phyloP scores from a whole-genome alignment of 805 yeast genomes.

The Candida incommunis region DNA sequence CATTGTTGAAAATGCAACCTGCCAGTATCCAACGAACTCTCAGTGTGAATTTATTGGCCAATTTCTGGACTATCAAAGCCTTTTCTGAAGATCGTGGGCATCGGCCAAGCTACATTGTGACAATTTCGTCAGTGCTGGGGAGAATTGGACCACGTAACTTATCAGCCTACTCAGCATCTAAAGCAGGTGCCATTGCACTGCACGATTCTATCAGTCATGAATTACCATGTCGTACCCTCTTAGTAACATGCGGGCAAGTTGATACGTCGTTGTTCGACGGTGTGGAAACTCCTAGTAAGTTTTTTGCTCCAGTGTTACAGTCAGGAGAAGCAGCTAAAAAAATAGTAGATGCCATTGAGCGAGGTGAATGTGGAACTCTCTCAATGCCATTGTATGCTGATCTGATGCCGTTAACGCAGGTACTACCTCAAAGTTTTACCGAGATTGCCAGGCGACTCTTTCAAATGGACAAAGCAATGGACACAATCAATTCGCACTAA shows the following conservation, averaged over 20 bases:
- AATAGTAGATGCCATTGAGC: slow-evolving; percentile 23
- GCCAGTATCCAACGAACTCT: slow-evolving; percentile 39
- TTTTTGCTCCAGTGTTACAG: slow-evolving; percentile 62
- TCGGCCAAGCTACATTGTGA: slow-evolving; percentile 53
- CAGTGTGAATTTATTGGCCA: slow-evolving; percentile 47
- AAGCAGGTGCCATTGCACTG: slow-evolving; percentile 60
- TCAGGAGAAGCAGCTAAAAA: slow-evolving; percentile 44
- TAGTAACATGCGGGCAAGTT: slow-evolving; percentile 70
- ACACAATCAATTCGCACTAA: too few species aligned
- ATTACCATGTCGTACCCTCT: slow-evolving; percentile 50
- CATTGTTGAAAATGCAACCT: background rate
- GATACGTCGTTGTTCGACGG: slow-evolving; percentile 53
- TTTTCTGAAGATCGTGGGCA: slow-evolving; percentile 46
- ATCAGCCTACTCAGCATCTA: slow-evolving; percentile 70
- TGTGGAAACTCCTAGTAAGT: slow-evolving; percentile 49
- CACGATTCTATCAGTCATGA: slow-evolving; percentile 60
- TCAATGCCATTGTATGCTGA: slow-evolving; percentile 56
- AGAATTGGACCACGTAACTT: slow-evolving; percentile 59
- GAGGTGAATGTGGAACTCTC: slow-evolving; percentile 39
- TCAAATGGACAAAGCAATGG: slow-evolving; percentile 40
- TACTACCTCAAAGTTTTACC: slow-evolving; percentile 55
- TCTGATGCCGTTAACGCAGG: slow-evolving; percentile 49
- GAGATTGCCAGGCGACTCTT: slow-evolving; percentile 36
- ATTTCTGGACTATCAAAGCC: slow-evolving; percentile 46
- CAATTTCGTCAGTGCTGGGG: slow-evolving; percentile 64